Percentiles rank a stretch among this genome's conserved stretches.
Conservation (phyloP, 2,329 filamentous ascomycete species). For the Alternaria gaisen region DNA sequence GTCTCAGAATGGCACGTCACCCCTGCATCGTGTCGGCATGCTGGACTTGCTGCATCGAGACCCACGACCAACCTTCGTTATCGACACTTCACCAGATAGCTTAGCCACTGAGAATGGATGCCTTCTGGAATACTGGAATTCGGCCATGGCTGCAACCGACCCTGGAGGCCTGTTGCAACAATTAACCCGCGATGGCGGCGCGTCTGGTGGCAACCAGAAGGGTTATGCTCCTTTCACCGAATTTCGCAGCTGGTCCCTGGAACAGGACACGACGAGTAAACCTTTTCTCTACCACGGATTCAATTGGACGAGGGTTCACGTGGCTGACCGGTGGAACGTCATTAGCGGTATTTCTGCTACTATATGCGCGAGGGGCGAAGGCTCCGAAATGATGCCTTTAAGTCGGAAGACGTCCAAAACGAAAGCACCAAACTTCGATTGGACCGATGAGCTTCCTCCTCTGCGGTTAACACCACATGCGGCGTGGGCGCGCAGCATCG, state of each 20-base stretch:
- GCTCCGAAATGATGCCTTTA: not conserved
- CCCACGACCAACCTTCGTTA: slow-evolving; percentile 29
- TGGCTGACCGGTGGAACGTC: slow-evolving; percentile 33
- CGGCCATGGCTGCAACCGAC: slow-evolving; percentile 27
- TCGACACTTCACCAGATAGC: slow-evolving; percentile 16
- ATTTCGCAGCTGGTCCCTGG: slow-evolving; percentile 32
- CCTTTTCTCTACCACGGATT: slow-evolving; percentile 14
- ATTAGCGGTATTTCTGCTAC: slow-evolving; percentile 21
- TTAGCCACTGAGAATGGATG: not conserved
- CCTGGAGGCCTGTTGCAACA: slow-evolving; percentile 17
- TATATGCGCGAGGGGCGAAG: not conserved
- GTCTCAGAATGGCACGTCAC: slow-evolving; percentile 11
- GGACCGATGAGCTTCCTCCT: slow-evolving; percentile 29
- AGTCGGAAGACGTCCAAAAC: slow-evolving; percentile 9
- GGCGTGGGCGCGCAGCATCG: slow-evolving; percentile 61
- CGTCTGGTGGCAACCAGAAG: not conserved
- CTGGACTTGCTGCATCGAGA: slow-evolving; percentile 34
- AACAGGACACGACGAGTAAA: not conserved
- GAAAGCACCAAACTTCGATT: slow-evolving; percentile 22
- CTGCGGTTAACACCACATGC: slow-evolving; percentile 17
- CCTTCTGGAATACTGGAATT: slow-evolving; percentile 30
- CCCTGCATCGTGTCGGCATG: slow-evolving; percentile 26
- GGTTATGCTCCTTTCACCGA: not conserved
- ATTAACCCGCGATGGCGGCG: slow-evolving; percentile 11
- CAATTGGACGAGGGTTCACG: slow-evolving; percentile 25